phyloP scores from a whole-genome alignment of 2,329 filamentous ascomycete genomes.

The Bertia moriformis region DNA sequence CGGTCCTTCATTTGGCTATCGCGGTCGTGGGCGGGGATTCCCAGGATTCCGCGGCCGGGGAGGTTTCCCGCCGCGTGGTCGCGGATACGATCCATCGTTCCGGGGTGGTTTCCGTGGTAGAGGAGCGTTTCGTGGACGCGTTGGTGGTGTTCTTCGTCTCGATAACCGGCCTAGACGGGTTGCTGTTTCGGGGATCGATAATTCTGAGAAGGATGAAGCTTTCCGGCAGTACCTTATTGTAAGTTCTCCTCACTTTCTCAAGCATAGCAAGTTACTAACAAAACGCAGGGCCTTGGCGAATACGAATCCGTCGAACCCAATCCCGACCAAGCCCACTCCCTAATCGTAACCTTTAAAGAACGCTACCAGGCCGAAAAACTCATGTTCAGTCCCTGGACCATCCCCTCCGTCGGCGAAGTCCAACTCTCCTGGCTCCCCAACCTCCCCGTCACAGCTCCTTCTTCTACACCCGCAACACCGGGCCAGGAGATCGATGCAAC shows the following conservation, averaged over 20 bases:
- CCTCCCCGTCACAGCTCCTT: slow-evolving; percentile 12
- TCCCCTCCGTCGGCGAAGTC: slow-evolving; percentile 34
- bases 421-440: slow-evolving; percentile 37
- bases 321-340: slow-evolving; percentile 19
- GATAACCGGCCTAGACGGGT: slow-evolving; percentile 42
- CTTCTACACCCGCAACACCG: slow-evolving; percentile 4
- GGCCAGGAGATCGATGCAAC: not conserved
- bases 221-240: slow-evolving; percentile 39
- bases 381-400: slow-evolving; percentile 25
- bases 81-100: slow-evolving; percentile 8
- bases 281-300: slow-evolving; percentile 23
- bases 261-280: slow-evolving; percentile 4
- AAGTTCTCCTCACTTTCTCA: slow-evolving; percentile 8
- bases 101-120: slow-evolving; percentile 19
- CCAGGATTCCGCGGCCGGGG: slow-evolving; percentile 8
- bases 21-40: slow-evolving; percentile 14
- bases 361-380: slow-evolving; percentile 37
- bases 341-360: slow-evolving; percentile 28
- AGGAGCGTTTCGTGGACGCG: slow-evolving; percentile 24
- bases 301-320: slow-evolving; percentile 26
- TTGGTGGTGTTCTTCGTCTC: slow-evolving; percentile 35
- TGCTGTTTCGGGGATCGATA: slow-evolving; percentile 29
- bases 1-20: slow-evolving; percentile 9
- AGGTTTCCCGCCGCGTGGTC: slow-evolving; percentile 13
- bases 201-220: slow-evolving; percentile 34